Evolutionary conservation across 179 eudicot genomes (phyloP).

Genomic region (Pouteria campechiana): DNA sequence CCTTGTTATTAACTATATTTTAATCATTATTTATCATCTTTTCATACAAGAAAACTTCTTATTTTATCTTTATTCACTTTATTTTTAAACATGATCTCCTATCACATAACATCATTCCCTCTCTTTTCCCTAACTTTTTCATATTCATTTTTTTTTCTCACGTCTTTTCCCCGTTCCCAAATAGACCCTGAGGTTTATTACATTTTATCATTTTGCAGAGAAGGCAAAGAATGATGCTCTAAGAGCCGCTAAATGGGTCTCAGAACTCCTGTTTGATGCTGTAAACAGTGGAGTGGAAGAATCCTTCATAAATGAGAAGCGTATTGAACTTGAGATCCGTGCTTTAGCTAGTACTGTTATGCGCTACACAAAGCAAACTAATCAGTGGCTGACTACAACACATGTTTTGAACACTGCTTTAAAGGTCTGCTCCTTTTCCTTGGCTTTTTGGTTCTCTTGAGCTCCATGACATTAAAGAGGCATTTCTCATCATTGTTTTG

Average conservation of each 20-base stretch:
- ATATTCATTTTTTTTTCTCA: too few species aligned
- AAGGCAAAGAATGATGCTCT: conserved; percentile 64
- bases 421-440: conserved; percentile 26
- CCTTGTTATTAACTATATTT: too few species aligned
- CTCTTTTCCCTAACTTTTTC: background rate
- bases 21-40: too few species aligned
- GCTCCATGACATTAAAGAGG: too few species aligned
- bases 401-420: conserved; percentile 57
- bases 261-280: conserved; percentile 54
- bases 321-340: conserved; percentile 67
- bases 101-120: too few species aligned
- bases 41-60: too few species aligned
- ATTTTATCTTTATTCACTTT: too few species aligned
- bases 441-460: too few species aligned
- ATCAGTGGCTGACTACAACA: conserved; percentile 77
- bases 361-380: conserved; percentile 62
- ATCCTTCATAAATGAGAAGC: conserved; percentile 65
- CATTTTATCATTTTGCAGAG: conserved; percentile 21
- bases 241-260: conserved; percentile 38
- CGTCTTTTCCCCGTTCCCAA: background rate
- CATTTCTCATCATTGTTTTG: too few species aligned
- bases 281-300: conserved; percentile 83
- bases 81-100: too few species aligned
- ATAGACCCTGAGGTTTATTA: background rate
- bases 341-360: conserved; percentile 36